Evolutionary conservation across 1,284 basidiomycete species (phyloP).

Genomic region (Leccinum griseonigrum): DNA sequence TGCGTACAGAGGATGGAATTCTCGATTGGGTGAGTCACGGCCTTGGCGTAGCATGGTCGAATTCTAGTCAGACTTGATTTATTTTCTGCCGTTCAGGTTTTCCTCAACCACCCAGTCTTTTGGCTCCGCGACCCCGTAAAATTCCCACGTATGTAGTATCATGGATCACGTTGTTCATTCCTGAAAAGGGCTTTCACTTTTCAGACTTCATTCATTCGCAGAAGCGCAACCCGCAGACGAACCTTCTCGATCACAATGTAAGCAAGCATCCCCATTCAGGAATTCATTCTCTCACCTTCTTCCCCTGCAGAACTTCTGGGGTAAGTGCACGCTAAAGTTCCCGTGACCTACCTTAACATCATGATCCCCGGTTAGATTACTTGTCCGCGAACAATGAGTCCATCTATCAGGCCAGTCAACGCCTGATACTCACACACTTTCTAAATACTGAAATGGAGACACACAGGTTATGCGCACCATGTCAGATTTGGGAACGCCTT

Average conservation of each 20-base stretch:
- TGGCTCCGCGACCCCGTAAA: constrained; percentile 41
- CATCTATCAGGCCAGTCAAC: constrained; percentile 37
- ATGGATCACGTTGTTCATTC: neutral
- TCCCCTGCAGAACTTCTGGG: constrained; percentile 21
- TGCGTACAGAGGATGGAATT: constrained; percentile 41
- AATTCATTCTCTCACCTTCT: neutral
- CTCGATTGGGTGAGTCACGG: constrained; percentile 40
- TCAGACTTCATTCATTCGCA: constrained; percentile 50
- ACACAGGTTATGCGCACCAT: constrained; percentile 38
- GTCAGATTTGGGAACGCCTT: constrained; percentile 26
- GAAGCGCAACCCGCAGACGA: constrained; percentile 44
- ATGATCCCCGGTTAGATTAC: constrained; percentile 37
- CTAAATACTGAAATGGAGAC: neutral
- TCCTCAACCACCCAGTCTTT: constrained; percentile 45
- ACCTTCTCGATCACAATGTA: constrained; percentile 14
- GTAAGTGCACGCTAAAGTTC: constrained; percentile 2
- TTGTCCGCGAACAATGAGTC: constrained; percentile 47
- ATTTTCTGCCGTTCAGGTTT: constrained; percentile 6
- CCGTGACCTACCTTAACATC: neutral
- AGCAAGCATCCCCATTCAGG: neutral
- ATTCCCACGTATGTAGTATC: constrained; percentile 37
- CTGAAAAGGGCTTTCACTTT: neutral
- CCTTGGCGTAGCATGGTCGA: neutral
- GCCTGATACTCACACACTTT: neutral
- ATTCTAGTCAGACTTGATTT: neutral